A percentile compares a stretch with the other conserved stretches of the same genome.
Conservation (phyloP, 1,284 basidiomycete genomes). For the Irpex lacteus region DNA sequence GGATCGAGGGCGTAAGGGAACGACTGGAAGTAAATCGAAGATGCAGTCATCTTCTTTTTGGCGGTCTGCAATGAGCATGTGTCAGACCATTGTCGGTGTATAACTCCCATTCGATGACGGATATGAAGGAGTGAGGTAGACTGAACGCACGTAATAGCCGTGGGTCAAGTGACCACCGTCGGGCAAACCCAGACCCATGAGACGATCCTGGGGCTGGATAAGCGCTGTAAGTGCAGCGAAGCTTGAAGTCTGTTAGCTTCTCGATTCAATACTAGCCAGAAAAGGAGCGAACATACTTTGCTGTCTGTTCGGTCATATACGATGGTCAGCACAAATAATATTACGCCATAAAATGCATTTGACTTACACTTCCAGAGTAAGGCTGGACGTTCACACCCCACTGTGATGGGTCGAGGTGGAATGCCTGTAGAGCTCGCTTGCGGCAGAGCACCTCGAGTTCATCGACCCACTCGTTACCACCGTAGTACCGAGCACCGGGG, state of each 20-base stretch:
- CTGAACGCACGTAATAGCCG: constrained; percentile 81
- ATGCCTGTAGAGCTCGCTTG: constrained; percentile 94
- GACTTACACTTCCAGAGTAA: constrained; percentile 79
- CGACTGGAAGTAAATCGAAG: constrained; percentile 99
- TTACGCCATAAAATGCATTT: background rate
- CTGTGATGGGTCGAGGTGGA: constrained; percentile 88
- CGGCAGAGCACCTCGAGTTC: constrained; percentile 95
- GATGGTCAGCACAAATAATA: constrained; percentile 1
- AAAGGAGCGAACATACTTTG: constrained; percentile 58
- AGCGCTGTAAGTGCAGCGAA: constrained; percentile 97
- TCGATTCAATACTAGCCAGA: background rate
- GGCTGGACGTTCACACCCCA: constrained; percentile 99
- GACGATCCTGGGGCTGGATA: constrained; percentile 95
- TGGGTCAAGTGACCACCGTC: constrained; percentile 99
- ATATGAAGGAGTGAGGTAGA: too few species aligned
- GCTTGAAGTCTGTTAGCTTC: constrained; percentile 41
- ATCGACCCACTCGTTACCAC: constrained; percentile 97
- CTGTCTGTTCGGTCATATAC: constrained; percentile 49
- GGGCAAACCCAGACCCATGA: constrained; percentile 99
- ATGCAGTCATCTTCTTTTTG: constrained; percentile 99
- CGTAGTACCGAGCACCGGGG: constrained; percentile 95
- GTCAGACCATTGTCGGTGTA: background rate
- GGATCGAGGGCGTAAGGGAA: constrained; percentile 92
- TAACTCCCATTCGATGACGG: too few species aligned
- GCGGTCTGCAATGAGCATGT: constrained; percentile 62